Conservation (phyloP, 768 basidiomycete species). For the Panellus pusillus region DNA sequence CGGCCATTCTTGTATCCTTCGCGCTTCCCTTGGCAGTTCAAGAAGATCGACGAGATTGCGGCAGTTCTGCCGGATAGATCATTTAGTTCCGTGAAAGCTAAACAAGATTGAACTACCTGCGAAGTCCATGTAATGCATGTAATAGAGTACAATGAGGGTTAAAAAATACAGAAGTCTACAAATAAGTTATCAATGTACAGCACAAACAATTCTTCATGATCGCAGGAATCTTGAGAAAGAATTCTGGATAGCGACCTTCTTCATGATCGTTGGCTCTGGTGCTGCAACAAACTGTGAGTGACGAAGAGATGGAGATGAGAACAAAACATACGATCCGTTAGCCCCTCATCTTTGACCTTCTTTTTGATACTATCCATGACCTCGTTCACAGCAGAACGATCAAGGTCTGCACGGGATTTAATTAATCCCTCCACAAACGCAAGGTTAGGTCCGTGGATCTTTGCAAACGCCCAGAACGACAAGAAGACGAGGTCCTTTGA, state of each 20-base stretch:
- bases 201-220: background rate
- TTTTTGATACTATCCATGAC: slow-evolving; percentile 93
- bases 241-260: slow-evolving; percentile 78
- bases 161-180: background rate
- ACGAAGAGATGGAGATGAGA: slow-evolving; percentile 10
- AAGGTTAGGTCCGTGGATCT: slow-evolving; percentile 90
- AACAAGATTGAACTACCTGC: slow-evolving; percentile 15
- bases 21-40: slow-evolving; percentile 95
- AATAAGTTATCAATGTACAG: background rate
- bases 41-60: slow-evolving; percentile 88
- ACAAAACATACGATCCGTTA: slow-evolving; percentile 71
- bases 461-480: slow-evolving; percentile 93
- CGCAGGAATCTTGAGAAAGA: slow-evolving; percentile 76
- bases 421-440: slow-evolving; percentile 89
- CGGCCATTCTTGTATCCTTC: slow-evolving; percentile 96
- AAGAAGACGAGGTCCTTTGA: slow-evolving; percentile 88
- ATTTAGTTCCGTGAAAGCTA: slow-evolving; percentile 9
- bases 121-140: too few relatives aligned
- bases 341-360: slow-evolving; percentile 87
- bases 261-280: slow-evolving; percentile 85
- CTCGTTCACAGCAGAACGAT: slow-evolving; percentile 83
- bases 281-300: slow-evolving; percentile 42
- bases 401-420: slow-evolving; percentile 87
- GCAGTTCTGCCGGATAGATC: slow-evolving; percentile 74
- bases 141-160: too few relatives aligned